Evolutionary conservation across 495 filamentous ascomycete species (phyloP).

Genomic region (Penicillium atrosanguineum): DNA sequence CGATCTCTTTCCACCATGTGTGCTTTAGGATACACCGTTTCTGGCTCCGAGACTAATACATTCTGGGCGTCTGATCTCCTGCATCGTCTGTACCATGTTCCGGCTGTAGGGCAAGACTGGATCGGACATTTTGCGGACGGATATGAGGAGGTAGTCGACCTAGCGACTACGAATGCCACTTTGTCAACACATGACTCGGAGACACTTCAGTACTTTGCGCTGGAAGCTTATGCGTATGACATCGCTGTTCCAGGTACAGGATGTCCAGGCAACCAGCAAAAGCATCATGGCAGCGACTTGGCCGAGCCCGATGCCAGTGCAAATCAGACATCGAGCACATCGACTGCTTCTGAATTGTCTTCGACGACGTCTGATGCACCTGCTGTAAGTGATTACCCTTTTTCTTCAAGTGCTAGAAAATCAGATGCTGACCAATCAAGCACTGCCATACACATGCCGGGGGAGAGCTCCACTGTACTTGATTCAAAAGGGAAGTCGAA

Average conservation of each 20-base stretch:
- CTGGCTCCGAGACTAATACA: conserved; percentile 43
- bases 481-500: neutral
- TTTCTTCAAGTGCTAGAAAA: neutral
- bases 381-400: conserved; percentile 16
- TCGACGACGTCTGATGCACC: conserved; percentile 17
- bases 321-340: neutral
- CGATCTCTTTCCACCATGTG: conserved; percentile 52
- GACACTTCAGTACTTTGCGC: conserved; percentile 55
- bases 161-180: conserved; percentile 37
- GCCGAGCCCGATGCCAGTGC: neutral
- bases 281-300: conserved; percentile 12
- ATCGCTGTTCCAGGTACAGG: conserved; percentile 52
- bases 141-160: conserved; percentile 46
- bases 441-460: conserved; percentile 34
- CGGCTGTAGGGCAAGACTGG: conserved; percentile 47
- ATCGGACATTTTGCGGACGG: conserved; percentile 57
- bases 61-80: conserved; percentile 58
- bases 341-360: conserved; percentile 3
- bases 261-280: conserved; percentile 39
- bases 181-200: conserved; percentile 50
- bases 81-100: conserved; percentile 56
- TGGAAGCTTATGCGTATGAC: conserved; percentile 55
- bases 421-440: conserved; percentile 13
- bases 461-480: conserved; percentile 33
- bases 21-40: conserved; percentile 50